A percentile compares a stretch with the other conserved stretches of the same genome.
Evolutionary conservation across 495 filamentous ascomycete genomes (phyloP).

Genomic region (Bombardia bombarda): DNA sequence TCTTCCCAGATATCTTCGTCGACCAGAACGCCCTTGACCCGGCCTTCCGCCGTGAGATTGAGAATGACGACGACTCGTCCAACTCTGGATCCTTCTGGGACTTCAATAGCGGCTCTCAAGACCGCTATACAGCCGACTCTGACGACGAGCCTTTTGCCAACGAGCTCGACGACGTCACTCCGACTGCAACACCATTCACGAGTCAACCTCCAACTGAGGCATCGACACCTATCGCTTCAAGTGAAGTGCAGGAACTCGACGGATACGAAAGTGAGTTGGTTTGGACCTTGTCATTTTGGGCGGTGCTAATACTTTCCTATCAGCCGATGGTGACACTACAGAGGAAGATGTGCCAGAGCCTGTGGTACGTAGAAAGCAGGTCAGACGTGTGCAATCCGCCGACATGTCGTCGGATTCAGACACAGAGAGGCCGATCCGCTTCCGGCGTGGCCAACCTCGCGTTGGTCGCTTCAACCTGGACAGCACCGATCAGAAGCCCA

Average conservation of each 20-base stretch:
- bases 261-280: slow-evolving; percentile 69
- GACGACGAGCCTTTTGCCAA: slow-evolving; percentile 22
- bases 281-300: slow-evolving; percentile 15
- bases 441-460: slow-evolving; percentile 34
- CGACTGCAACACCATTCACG: slow-evolving; percentile 34
- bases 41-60: slow-evolving; percentile 59
- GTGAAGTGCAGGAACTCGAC: slow-evolving; percentile 47
- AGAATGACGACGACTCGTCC: slow-evolving; percentile 45
- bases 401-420: slow-evolving; percentile 39
- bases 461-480: slow-evolving; percentile 49
- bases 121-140: slow-evolving; percentile 13
- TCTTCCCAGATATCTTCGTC: slow-evolving; percentile 65
- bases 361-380: slow-evolving; percentile 47
- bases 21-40: slow-evolving; percentile 64
- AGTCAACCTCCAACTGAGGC: slow-evolving; percentile 37
- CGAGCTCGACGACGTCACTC: slow-evolving; percentile 15
- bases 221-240: slow-evolving; percentile 33
- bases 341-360: slow-evolving; percentile 66
- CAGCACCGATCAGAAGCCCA: slow-evolving; percentile 55
- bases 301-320: slow-evolving; percentile 43
- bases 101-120: slow-evolving; percentile 23
- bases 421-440: slow-evolving; percentile 28
- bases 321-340: slow-evolving; percentile 81
- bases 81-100: slow-evolving; percentile 40
- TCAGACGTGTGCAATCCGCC: slow-evolving; percentile 28